These are phyloP conservation scores for Macrolepiota dolichaula DNA, from an alignment of 768 basidiomycete genomes.

Conservation along the genomic window DNA sequence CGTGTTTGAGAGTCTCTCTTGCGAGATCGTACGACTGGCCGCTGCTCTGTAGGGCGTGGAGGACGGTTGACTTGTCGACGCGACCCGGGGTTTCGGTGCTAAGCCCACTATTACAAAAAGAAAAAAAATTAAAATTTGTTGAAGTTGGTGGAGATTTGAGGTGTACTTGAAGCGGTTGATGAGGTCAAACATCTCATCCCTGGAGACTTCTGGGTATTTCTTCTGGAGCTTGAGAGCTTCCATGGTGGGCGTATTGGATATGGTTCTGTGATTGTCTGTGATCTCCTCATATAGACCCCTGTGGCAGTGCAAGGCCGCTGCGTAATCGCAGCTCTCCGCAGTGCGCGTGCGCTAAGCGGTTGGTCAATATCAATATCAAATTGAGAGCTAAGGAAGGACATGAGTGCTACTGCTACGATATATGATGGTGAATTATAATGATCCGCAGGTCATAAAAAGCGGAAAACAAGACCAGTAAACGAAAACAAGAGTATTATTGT, in stretches of 20 bases:
- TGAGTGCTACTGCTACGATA: neutral
- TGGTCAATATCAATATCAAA: neutral
- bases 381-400: neutral
- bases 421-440: neutral
- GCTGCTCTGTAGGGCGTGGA: conserved; percentile 71
- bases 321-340: conserved; percentile 8
- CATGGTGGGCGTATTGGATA: conserved; percentile 39
- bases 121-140: conserved; percentile 5
- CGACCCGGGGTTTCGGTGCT: conserved; percentile 79
- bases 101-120: conserved; percentile 48
- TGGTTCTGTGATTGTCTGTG: conserved; percentile 7
- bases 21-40: conserved; percentile 92
- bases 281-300: conserved; percentile 13
- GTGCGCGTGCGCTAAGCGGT: neutral
- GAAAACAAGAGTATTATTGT: neutral
- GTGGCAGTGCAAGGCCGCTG: conserved; percentile 10
- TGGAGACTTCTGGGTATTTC: conserved; percentile 88
- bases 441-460: neutral
- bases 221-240: conserved; percentile 84
- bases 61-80: conserved; percentile 76
- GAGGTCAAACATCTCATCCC: conserved; percentile 93
- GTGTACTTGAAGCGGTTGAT: conserved; percentile 95
- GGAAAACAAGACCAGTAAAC: neutral
- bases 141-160: neutral
- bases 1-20: conserved; percentile 87